These are phyloP conservation scores for Cercospora sesami DNA, from an alignment of 2,329 filamentous ascomycete species.

Conservation along the genomic window DNA sequence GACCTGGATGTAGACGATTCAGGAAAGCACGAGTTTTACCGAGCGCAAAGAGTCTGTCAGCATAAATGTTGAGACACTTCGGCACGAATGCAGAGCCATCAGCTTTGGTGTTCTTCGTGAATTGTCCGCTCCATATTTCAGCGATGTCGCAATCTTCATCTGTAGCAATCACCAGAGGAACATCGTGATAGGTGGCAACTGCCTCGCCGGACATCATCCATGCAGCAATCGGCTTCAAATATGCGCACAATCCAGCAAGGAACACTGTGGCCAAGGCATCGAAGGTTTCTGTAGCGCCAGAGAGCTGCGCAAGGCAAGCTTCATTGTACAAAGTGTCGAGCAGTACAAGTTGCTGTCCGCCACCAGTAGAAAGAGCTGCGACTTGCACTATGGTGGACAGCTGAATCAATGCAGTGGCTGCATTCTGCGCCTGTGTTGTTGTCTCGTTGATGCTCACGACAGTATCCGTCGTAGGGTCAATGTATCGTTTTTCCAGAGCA, in stretches of 20 bases:
- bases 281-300: conserved; percentile 64
- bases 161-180: conserved; percentile 61
- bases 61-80: conserved; percentile 69
- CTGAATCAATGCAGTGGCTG: conserved; percentile 57
- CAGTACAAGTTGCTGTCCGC: conserved; percentile 61
- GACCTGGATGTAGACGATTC: conserved; percentile 60
- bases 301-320: conserved; percentile 67
- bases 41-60: conserved; percentile 74
- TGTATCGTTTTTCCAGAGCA: conserved; percentile 60
- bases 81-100: conserved; percentile 68
- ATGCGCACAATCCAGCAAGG: conserved; percentile 77
- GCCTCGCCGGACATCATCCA: conserved; percentile 86
- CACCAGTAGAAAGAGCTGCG: conserved; percentile 42
- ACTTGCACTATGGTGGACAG: conserved; percentile 63
- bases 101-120: conserved; percentile 62
- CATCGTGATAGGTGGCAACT: conserved; percentile 55
- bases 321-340: conserved; percentile 76
- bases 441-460: conserved; percentile 68
- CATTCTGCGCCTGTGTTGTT: conserved; percentile 56
- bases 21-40: conserved; percentile 87
- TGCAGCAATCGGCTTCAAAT: conserved; percentile 72
- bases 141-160: conserved; percentile 64
- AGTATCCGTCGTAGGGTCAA: conserved; percentile 55
- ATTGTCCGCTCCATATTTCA: conserved; percentile 76
- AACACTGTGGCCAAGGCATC: conserved; percentile 68